Base-by-base conservation (phyloP, 2,329 filamentous ascomycete genomes). In the Ophiostoma populinum region DNA sequence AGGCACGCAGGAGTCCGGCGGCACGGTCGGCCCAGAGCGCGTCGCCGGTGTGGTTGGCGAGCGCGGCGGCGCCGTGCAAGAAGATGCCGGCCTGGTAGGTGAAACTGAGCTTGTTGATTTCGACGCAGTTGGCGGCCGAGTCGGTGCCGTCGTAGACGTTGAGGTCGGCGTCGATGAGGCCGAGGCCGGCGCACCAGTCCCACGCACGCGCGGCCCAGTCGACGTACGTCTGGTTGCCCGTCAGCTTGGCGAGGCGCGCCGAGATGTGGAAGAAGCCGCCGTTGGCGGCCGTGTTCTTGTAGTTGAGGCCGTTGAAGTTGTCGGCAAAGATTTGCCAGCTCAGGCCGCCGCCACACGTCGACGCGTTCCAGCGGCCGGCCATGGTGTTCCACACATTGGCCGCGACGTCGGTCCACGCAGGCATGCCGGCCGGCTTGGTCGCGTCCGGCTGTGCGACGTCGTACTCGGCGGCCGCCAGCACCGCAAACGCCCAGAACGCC, bases 281-380 rank as follows among this genome's bases (percentile, higher is more conserved):
- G 52, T 90, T 90, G 41, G 75, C 75, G 45, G 86, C 70, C 12
- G 74, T 67, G 57, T 87, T 87, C 56, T 86, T 90, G 66, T 92
- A 90, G 48, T 72, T 65, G 51, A 85, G 75, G 11, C 82, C 83
- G 42, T 73, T 73, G 31, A 60, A 58, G 50, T 92, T 87, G 46
- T 67, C 70, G 1, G 66, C 57, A 51, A 76, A 86, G 45, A 92
- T 83, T 58, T 92, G 82, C 80, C 80, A 87, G 38, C 71, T 63
- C 31, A 90, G 57, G 5, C 82, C 83, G 40, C 82, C 82, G 18
- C 62, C 63, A 47, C 82, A 92, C 25, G 59, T 55, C 0, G 61
- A 57, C 1, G 57, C 63, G 50, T 86, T 74, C 82, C 82, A 90
- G 30, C 82, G 70, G 16, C 54, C 53, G 5, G 63, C 64, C 47